These are phyloP conservation scores for Phialocephala sp. DNA, from an alignment of 2,329 filamentous ascomycete species.

Conservation along the genomic window DNA sequence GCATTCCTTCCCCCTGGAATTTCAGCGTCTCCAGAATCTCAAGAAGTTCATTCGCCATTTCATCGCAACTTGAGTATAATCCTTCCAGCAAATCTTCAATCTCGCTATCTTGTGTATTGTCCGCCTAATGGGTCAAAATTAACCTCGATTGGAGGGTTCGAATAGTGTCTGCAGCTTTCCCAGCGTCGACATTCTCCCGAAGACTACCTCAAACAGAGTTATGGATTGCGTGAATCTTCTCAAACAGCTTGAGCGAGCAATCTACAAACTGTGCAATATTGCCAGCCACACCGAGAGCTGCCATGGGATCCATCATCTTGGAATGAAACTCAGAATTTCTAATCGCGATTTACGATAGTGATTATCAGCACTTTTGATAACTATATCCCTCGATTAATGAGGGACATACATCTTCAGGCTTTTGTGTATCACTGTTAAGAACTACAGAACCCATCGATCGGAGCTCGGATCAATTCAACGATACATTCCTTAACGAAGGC, in stretches of 20 bases:
- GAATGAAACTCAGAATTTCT: too few species aligned
- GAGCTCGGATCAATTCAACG: too few species aligned
- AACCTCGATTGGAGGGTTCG: not conserved
- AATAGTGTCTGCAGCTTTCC: not conserved
- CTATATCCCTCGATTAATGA: too few species aligned
- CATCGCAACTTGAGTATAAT: not conserved
- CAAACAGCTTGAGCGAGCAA: not conserved
- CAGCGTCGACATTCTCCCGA: not conserved
- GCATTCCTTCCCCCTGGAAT: conserved; percentile 28
- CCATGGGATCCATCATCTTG: not conserved
- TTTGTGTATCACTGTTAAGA: too few species aligned
- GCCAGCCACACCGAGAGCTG: not conserved
- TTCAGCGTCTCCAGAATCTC: conserved; percentile 17
- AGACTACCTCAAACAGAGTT: not conserved
- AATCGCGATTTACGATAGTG: too few species aligned
- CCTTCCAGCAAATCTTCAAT: not conserved
- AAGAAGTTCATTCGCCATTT: conserved; percentile 14
- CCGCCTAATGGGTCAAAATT: not conserved
- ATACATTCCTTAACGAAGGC: too few species aligned
- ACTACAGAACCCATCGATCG: too few species aligned
- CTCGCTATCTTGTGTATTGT: not conserved
- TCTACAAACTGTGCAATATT: not conserved
- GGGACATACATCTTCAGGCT: too few species aligned
- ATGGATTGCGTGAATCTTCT: not conserved
- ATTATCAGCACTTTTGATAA: too few species aligned